These are phyloP conservation scores for Ceratorhiza oryzae-sativae DNA, from an alignment of 1,284 basidiomycete genomes.

Conservation along the genomic window DNA sequence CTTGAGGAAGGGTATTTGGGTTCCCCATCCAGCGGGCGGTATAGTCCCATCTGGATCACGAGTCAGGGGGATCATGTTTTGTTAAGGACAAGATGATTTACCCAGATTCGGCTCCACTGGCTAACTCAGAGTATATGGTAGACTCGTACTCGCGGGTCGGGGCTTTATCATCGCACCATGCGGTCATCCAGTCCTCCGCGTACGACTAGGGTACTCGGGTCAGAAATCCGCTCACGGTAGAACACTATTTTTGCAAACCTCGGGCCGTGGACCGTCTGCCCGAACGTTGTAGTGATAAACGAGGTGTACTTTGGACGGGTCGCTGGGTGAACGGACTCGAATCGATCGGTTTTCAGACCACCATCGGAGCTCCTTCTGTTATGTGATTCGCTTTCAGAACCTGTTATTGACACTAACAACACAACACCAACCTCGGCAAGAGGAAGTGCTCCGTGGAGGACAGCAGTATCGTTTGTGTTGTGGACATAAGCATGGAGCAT, in stretches of 20 bases:
- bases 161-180: constrained; percentile 56
- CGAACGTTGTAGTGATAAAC: constrained; percentile 76
- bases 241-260: constrained; percentile 59
- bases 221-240: neutral
- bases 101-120: constrained; percentile 84
- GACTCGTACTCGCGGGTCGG: constrained; percentile 56
- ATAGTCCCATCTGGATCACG: constrained; percentile 14
- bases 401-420: neutral
- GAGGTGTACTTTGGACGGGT: constrained; percentile 62
- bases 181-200: constrained; percentile 75
- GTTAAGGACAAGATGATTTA: constrained; percentile 2
- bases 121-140: constrained; percentile 80
- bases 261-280: constrained; percentile 87
- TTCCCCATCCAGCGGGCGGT: constrained; percentile 30
- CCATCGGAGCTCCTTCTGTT: constrained; percentile 72
- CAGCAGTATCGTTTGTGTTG: constrained; percentile 64
- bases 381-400: neutral
- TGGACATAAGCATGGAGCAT: constrained; percentile 73
- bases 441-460: constrained; percentile 68
- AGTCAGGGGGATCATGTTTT: neutral
- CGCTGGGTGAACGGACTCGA: constrained; percentile 76
- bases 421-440: constrained; percentile 57
- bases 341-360: constrained; percentile 83
- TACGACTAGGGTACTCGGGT: constrained; percentile 45
- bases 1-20: neutral